phyloP scores from a whole-genome alignment of 805 yeast genomes.

The Cyberlindnera maritima region DNA sequence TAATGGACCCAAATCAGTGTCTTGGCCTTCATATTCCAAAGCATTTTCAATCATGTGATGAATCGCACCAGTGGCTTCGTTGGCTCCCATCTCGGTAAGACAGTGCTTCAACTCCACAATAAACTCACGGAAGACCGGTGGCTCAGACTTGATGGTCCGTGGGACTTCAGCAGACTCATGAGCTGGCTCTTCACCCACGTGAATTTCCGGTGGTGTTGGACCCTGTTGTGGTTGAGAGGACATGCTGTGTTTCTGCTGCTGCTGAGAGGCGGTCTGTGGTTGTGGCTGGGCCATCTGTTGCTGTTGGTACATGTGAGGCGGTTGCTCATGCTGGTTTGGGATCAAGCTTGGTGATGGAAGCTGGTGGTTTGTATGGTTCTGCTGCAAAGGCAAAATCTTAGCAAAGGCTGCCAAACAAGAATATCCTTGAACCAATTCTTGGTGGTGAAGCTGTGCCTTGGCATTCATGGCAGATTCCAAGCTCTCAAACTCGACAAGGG shows the following conservation, averaged over 20 bases:
- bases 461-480: constrained; percentile 79
- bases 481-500: constrained; percentile 68
- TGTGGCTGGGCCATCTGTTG: constrained; percentile 23
- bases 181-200: constrained; percentile 7
- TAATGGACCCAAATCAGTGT: constrained; percentile 63
- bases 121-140: constrained; percentile 26
- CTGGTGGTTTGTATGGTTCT: constrained; percentile 4
- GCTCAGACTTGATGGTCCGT: constrained; percentile 19
- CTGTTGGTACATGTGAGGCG: neutral
- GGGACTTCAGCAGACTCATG: constrained; percentile 1
- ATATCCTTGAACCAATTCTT: constrained; percentile 77
- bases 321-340: constrained; percentile 9
- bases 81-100: constrained; percentile 33
- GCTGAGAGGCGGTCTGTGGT: constrained; percentile 18
- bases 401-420: constrained; percentile 84
- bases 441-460: constrained; percentile 73
- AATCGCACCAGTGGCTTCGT: constrained; percentile 31
- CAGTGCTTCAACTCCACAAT: constrained; percentile 29
- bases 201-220: constrained; percentile 14
- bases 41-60: constrained; percentile 45
- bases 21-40: constrained; percentile 42
- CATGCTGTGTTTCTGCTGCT: constrained; percentile 8
- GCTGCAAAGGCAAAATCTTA: constrained; percentile 46
- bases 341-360: constrained; percentile 15
- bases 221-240: constrained; percentile 5